Base-by-base conservation (phyloP, 768 basidiomycete genomes). In the Holtermannia corniformis region DNA sequence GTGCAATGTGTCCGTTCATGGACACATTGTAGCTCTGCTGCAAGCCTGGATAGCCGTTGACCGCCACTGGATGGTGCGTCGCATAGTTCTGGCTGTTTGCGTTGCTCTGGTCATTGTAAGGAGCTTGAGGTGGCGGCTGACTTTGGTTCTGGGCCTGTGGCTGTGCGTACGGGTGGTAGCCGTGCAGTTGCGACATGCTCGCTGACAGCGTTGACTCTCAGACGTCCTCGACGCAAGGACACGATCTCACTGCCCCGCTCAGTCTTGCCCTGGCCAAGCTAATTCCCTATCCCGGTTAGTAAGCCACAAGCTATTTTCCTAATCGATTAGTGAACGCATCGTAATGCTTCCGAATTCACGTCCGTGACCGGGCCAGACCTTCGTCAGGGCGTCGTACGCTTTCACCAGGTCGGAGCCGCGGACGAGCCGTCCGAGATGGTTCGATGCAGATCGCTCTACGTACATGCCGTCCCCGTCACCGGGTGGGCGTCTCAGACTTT, bases 181-280 rank as follows among this genome's bases (percentile, higher is more conserved):
- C 32, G 16, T 37, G 32, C 7, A 37, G 7, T 16, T 37, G 32
- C 16, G 32, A 37, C 32, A 37, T 37, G 32, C 74, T 37, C 10
- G 32, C 7, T 37, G 32, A n/a, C n/a, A n/a, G n/a, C n/a, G n/a
- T n/a, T n/a, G n/a, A n/a, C n/a, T n/a, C n/a, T n/a, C n/a, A n/a
- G 32, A 37, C 16, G 32, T 37, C 16, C 7, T 37, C 16, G 32
- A 37, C 32, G 10, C 7, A 37, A 37, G 32, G 32, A 37, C 16
- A 7, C 32, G 16, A 37, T 37, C 10, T 16, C 16, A 37, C 32
- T 37, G 32, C 32, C 7, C 32, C n/a, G n/a, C 32, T 37, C 16
- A 16, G 16, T 37, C 32, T 37, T 37, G 32, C 32, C 16, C 32
- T 37, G 32, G 32, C 32, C 32, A 37, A 37, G 32, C 32, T 37